phyloP scores from a whole-genome alignment of 1,284 basidiomycete species.

The Cryptococcus sp. region DNA sequence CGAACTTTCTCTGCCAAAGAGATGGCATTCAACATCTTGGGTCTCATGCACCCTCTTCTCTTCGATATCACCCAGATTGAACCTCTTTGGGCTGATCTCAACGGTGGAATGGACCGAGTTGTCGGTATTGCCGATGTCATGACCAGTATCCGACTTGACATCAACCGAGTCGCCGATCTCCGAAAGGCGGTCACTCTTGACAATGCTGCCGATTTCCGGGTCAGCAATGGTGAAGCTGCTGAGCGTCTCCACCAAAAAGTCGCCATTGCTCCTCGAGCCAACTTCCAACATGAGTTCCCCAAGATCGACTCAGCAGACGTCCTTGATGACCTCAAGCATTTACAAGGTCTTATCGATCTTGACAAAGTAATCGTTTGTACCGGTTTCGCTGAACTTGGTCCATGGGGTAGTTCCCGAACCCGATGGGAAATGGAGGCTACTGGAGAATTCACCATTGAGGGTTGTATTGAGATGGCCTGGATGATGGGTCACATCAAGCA shows the following conservation, averaged over 20 bases:
- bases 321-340: conserved; percentile 66
- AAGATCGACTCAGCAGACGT: conserved; percentile 62
- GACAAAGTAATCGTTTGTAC: conserved; percentile 95
- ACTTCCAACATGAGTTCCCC: conserved; percentile 95
- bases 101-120: conserved; percentile 94
- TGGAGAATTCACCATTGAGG: conserved; percentile 91
- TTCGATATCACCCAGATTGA: conserved; percentile 99
- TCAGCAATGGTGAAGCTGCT: conserved; percentile 83
- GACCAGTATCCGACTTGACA: conserved; percentile 70
- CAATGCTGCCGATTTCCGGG: conserved; percentile 91
- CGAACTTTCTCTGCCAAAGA: conserved; percentile 98
- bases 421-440: conserved; percentile 98
- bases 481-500: conserved; percentile 99
- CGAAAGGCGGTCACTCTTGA: conserved; percentile 90
- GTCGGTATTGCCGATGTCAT: conserved; percentile 92
- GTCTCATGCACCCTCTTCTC: conserved; percentile 96
- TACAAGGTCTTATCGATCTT: conserved; percentile 84
- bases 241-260: conserved; percentile 91
- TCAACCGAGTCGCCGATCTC: conserved; percentile 78
- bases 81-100: conserved; percentile 96
- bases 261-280: conserved; percentile 88
- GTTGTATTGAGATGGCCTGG: conserved; percentile 99
- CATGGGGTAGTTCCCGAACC: conserved; percentile 97
- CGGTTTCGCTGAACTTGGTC: conserved; percentile 96
- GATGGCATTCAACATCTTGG: conserved; percentile 99